These are phyloP conservation scores for Acanthamoeba lugdunensis DNA, from an alignment of 208 protist genomes.

Conservation along the genomic window DNA sequence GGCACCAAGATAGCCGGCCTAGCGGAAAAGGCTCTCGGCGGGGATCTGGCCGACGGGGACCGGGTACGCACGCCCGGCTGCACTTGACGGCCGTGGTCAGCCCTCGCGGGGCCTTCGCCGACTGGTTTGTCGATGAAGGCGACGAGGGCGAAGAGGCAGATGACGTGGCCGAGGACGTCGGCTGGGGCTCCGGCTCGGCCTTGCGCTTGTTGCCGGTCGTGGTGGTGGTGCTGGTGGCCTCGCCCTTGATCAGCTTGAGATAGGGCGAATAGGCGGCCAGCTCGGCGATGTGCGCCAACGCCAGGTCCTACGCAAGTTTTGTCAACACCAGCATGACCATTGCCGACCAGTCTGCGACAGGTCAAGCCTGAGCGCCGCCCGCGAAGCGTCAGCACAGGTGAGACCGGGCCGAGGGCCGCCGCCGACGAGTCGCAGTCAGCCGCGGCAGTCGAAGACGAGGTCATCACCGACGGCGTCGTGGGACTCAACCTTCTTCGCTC, in stretches of 20 bases:
- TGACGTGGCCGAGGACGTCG: neutral
- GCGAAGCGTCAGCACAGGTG: neutral
- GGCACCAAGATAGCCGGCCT: neutral
- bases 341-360: neutral
- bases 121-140: neutral
- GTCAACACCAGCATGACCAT: no score
- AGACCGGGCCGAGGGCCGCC: no score
- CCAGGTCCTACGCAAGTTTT: neutral
- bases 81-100: no score
- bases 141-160: neutral
- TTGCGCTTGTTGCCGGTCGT: constrained; percentile 27
- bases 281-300: constrained; percentile 4
- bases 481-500: neutral
- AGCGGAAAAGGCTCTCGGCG: neutral
- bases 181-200: neutral
- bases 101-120: neutral
- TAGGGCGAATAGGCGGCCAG: neutral
- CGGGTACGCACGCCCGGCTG: neutral
- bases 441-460: neutral
- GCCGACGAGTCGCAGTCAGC: neutral
- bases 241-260: constrained; percentile 7
- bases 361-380: neutral
- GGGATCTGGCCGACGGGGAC: neutral
- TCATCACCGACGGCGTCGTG: neutral
- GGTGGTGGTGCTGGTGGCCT: neutral